These are phyloP conservation scores for Zymoseptoria ardabiliae DNA, from an alignment of 2,329 filamentous ascomycete species.

Conservation along the genomic window DNA sequence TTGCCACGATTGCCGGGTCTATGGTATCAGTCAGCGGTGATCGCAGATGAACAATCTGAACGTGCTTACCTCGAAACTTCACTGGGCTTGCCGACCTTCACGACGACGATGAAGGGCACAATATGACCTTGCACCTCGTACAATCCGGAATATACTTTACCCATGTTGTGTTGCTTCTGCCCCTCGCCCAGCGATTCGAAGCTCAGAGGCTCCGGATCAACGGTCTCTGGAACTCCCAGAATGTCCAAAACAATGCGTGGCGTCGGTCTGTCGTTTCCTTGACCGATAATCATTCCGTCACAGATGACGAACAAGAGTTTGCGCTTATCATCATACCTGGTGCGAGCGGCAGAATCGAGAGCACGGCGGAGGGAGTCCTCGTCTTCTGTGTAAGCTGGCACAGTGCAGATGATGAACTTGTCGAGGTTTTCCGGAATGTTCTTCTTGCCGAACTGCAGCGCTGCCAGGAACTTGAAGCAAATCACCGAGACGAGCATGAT, in stretches of 20 bases:
- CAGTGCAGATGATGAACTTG: slow-evolving; percentile 97
- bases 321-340: slow-evolving; percentile 97
- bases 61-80: slow-evolving; percentile 49
- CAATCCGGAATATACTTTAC: slow-evolving; percentile 93
- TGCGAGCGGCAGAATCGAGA: slow-evolving; percentile 89
- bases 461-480: slow-evolving; percentile 92
- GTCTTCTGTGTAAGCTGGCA: slow-evolving; percentile 96
- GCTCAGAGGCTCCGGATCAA: slow-evolving; percentile 91
- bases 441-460: slow-evolving; percentile 86
- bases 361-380: slow-evolving; percentile 95
- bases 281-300: slow-evolving; percentile 98
- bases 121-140: slow-evolving; percentile 98
- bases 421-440: slow-evolving; percentile 92
- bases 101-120: slow-evolving; percentile 91
- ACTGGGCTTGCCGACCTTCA: slow-evolving; percentile 87
- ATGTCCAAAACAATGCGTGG: slow-evolving; percentile 96
- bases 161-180: slow-evolving; percentile 98
- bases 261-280: slow-evolving; percentile 93
- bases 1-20: slow-evolving; percentile 92
- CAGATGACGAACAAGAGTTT: slow-evolving; percentile 90
- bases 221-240: slow-evolving; percentile 83
- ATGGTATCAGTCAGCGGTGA: slow-evolving; percentile 12
- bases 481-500: slow-evolving; percentile 74
- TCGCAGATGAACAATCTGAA: neutral
- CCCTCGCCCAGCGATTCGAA: slow-evolving; percentile 96